Base-by-base conservation (phyloP, 306 rosid species). In the Prunus kanzakura region DNA sequence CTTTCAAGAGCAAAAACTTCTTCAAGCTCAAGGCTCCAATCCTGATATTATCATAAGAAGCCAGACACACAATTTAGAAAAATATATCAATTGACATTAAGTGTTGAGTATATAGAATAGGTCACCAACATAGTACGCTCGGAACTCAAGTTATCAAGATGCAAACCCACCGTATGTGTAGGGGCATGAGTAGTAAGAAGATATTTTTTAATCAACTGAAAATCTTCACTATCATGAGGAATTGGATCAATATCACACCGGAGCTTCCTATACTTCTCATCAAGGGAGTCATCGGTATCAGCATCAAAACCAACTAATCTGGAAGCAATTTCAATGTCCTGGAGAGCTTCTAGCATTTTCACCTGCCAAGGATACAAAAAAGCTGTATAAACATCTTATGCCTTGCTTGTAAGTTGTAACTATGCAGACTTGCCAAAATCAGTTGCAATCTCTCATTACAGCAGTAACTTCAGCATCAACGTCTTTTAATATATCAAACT, bases 321-420 rank as follows among this genome's bases (percentile, higher is more conserved):
- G 71, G 99, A 95, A 78, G 99, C 99, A 78, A 95, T 92, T 82
- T 95, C 99, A 78, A 95, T 95, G 80, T 95, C 97, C 85, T 95
- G 97, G 80, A 95, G 99, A 76, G 99, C 96, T 83, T 95, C 99
- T 78, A 95, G 86, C 97, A 95, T 95, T 94, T 94, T 95, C 86
- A 95, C 94, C 99, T 94, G 80, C 76, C 78, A 80, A 49, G 63
- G 79, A 67, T 82, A 73, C 19, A 46, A 25, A 46, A 7, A 46
- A 16, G 60, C 47, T n/a, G 30, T 32, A 22, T 41, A 15, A 72
- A 46, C 69, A 65, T 27, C 45, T 61, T 11, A 46, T 11, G 14
- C 58, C 46, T 73, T 46, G 58, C 50, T 47, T 47, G n/a, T 32
- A 12, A n/a, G 38, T 30, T 47, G 27, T 32, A 12, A n/a, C n/a